These are phyloP conservation scores for Globisporangium paddicum DNA, from an alignment of 352 stramenopile genomes.

Conservation along the genomic window DNA sequence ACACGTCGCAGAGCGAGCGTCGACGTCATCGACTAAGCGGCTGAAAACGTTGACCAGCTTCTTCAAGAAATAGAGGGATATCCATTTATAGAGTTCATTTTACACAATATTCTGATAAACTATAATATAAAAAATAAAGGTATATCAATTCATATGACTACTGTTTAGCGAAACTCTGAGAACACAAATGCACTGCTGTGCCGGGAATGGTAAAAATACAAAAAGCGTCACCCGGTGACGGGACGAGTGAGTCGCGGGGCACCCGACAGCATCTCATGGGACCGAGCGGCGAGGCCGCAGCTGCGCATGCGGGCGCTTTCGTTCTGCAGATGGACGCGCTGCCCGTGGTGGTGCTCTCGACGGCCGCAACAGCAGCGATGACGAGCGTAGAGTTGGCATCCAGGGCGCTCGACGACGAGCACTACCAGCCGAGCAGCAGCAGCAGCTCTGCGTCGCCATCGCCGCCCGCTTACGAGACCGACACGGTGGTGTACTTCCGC, in stretches of 20 bases:
- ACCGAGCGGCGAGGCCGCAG: constrained; percentile 2
- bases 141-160: background rate
- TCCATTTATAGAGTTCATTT: constrained; percentile 11
- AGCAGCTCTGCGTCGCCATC: background rate
- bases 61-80: constrained; percentile 48
- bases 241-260: constrained; percentile 2
- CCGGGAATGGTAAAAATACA: background rate
- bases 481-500: constrained; percentile 64
- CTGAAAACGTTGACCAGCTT: constrained; percentile 61
- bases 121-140: background rate
- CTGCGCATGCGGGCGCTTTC: background rate
- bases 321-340: constrained; percentile 14
- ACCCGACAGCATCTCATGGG: constrained; percentile 7
- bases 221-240: background rate
- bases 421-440: background rate
- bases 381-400: background rate
- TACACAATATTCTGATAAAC: background rate
- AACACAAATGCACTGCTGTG: background rate
- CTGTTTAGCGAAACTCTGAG: background rate
- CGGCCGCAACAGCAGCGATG: background rate
- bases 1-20: constrained; percentile 36
- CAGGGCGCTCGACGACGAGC: background rate
- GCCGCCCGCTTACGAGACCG: background rate
- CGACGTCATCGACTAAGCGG: constrained; percentile 23
- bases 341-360: background rate